Percentiles rank a stretch among this genome's conserved stretches.
Evolutionary conservation across 257 asterid genomes (phyloP).

Genomic region (Forsythia viridissima): DNA sequence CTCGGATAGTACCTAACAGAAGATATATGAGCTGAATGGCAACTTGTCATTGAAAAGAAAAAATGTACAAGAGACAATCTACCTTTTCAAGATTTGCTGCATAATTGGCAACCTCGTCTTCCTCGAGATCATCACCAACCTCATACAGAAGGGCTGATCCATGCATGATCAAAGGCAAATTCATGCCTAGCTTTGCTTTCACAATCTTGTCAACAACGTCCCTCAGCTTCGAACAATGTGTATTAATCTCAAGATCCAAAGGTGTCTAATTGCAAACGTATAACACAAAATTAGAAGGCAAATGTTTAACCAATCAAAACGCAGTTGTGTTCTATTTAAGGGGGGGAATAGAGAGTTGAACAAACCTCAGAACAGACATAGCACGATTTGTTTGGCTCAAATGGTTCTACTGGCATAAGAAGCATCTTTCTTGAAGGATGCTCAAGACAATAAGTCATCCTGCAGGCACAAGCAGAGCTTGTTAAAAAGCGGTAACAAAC

Average conservation of each 20-base stretch:
- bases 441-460: slow-evolving; percentile 98
- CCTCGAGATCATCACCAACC: slow-evolving; percentile 95
- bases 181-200: slow-evolving; percentile 90
- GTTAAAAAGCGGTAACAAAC: slow-evolving; percentile 1
- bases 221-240: slow-evolving; percentile 75
- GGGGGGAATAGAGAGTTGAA: slow-evolving; percentile 14
- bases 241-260: slow-evolving; percentile 83
- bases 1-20: slow-evolving; percentile 67
- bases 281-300: slow-evolving; percentile 23
- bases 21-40: slow-evolving; percentile 24
- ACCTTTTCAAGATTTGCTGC: slow-evolving; percentile 96
- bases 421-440: slow-evolving; percentile 92
- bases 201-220: slow-evolving; percentile 91
- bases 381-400: slow-evolving; percentile 86
- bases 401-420: slow-evolving; percentile 95
- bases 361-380: slow-evolving; percentile 96
- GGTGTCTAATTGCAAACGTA: slow-evolving; percentile 67
- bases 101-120: slow-evolving; percentile 81
- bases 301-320: slow-evolving; percentile 1
- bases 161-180: slow-evolving; percentile 82
- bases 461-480: slow-evolving; percentile 31
- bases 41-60: slow-evolving; percentile 5
- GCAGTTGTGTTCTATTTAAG: background rate
- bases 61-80: slow-evolving; percentile 8
- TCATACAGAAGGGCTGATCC: slow-evolving; percentile 88